Evolutionary conservation across 2,329 filamentous ascomycete species (phyloP).

Genomic region (Falciphora oryzae): DNA sequence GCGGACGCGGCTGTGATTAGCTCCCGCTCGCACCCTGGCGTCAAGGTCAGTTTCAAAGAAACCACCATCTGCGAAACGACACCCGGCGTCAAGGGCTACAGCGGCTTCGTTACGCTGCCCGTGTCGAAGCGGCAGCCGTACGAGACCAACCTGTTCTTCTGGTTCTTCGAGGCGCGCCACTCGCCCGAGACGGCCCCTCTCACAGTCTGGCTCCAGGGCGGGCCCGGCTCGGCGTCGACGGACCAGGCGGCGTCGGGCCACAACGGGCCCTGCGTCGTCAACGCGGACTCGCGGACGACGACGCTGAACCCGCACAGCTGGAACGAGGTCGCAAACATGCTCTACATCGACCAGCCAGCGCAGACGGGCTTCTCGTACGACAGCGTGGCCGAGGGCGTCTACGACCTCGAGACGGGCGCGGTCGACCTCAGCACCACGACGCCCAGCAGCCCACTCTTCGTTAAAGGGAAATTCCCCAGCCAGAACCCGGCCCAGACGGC

Average conservation of each 20-base stretch:
- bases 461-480: constrained; percentile 61
- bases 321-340: constrained; percentile 52
- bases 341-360: constrained; percentile 58
- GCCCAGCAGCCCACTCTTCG: not conserved
- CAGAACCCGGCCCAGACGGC: constrained; percentile 41
- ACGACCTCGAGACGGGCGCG: constrained; percentile 6
- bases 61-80: constrained; percentile 49
- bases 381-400: not conserved
- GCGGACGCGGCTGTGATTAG: constrained; percentile 1
- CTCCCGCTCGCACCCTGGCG: not conserved
- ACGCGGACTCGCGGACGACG: constrained; percentile 40
- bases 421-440: not conserved
- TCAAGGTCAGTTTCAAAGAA: constrained; percentile 6
- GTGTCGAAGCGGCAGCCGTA: not conserved
- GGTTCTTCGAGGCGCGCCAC: constrained; percentile 53
- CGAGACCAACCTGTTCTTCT: constrained; percentile 54
- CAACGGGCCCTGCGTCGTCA: constrained; percentile 52
- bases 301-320: constrained; percentile 51
- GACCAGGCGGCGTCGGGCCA: constrained; percentile 49
- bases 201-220: constrained; percentile 33
- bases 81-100: constrained; percentile 46
- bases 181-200: constrained; percentile 23
- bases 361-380: constrained; percentile 50
- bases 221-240: constrained; percentile 37
- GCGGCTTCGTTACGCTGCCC: constrained; percentile 54